Evolutionary conservation across 108 stramenopile species (phyloP).

Genomic region (Nannochloropsis oceanica): DNA sequence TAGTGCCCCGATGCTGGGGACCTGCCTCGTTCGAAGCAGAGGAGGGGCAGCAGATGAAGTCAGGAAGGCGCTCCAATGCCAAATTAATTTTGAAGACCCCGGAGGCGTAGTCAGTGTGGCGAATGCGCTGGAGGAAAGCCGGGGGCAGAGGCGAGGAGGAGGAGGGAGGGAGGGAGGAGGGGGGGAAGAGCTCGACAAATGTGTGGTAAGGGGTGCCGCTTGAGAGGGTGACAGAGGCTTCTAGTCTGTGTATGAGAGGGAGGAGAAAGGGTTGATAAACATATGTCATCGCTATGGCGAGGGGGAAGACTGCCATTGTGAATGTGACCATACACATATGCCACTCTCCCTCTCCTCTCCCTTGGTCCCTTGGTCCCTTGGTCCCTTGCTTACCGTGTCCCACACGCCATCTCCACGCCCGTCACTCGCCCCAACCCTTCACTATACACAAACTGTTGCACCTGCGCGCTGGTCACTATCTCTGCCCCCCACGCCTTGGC

Average conservation of each 20-base stretch:
- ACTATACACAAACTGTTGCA: not conserved
- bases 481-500: conserved; percentile 6
- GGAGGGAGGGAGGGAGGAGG: not conserved
- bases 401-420: not conserved
- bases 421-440: not conserved
- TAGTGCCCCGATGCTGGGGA: conserved; percentile 27
- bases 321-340: too few species aligned
- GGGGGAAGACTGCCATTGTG: not conserved
- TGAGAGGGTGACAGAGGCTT: conserved; percentile 1
- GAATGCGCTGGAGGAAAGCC: not conserved
- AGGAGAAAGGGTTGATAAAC: not conserved
- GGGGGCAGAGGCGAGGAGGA: not conserved
- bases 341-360: too few species aligned
- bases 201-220: conserved; percentile 4
- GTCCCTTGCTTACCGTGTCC: not conserved
- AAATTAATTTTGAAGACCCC: conserved; percentile 34
- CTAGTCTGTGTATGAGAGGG: not conserved
- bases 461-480: not conserved
- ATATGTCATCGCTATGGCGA: not conserved
- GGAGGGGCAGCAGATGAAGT: conserved; percentile 5
- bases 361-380: too few species aligned
- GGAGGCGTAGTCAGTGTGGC: not conserved
- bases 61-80: conserved; percentile 7
- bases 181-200: conserved; percentile 14
- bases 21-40: not conserved